phyloP scores from a whole-genome alignment of 164 flowering plant species.

The Euptelea pleiosperma region DNA sequence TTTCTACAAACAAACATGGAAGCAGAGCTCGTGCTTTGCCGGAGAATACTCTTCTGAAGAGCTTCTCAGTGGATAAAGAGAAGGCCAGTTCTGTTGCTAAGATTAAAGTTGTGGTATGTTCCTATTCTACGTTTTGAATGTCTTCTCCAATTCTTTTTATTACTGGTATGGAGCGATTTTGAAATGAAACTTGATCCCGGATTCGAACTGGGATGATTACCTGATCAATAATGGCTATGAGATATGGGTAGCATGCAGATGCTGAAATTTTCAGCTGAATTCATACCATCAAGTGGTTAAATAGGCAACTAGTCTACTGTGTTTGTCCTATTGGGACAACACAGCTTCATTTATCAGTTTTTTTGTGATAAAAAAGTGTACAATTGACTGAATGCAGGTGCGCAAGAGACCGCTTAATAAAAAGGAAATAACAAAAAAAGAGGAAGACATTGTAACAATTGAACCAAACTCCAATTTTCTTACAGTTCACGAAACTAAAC shows the following conservation, averaged over 20 bases:
- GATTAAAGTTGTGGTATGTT: slow-evolving; percentile 86
- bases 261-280: not conserved
- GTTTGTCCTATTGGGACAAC: not conserved
- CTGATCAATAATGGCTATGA: not conserved
- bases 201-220: not conserved
- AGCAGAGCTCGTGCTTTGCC: slow-evolving; percentile 42
- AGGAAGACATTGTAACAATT: slow-evolving; percentile 72
- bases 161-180: not conserved
- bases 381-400: slow-evolving; percentile 46
- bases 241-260: not conserved
- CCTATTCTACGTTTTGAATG: not conserved
- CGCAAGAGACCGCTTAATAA: slow-evolving; percentile 86
- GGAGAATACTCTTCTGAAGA: slow-evolving; percentile 53
- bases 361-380: not conserved
- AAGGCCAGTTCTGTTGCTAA: slow-evolving; percentile 69
- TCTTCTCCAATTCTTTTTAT: not conserved
- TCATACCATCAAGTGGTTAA: too few relatives aligned
- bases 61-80: slow-evolving; percentile 57
- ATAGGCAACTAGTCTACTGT: too few relatives aligned
- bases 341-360: not conserved
- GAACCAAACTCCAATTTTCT: slow-evolving; percentile 52
- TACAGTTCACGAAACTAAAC: slow-evolving; percentile 86
- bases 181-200: not conserved
- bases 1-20: slow-evolving; percentile 39
- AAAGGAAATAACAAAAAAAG: slow-evolving; percentile 71